Percentiles rank a stretch among this genome's conserved stretches.
phyloP scores from a whole-genome alignment of 345 rosid genomes.

The Eucalyptus pauciflora region DNA sequence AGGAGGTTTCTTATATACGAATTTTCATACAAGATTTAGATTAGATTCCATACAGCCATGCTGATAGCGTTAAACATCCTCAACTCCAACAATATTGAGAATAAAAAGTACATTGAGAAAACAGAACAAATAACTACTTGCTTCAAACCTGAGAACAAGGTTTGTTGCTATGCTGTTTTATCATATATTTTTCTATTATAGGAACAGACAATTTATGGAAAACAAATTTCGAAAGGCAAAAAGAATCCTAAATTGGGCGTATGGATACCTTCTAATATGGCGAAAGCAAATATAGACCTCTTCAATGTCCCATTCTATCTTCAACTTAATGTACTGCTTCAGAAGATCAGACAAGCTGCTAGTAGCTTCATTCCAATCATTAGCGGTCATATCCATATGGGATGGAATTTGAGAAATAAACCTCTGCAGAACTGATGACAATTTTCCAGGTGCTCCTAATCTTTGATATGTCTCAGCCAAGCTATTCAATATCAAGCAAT shows the following conservation, averaged over 20 bases:
- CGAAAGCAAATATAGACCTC: conserved; percentile 72
- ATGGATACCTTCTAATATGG: conserved; percentile 52
- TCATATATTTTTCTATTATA: background rate
- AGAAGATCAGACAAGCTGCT: conserved; percentile 43
- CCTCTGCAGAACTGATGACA: conserved; percentile 49
- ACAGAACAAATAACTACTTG: background rate
- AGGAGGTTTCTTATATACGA: background rate
- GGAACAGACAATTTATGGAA: background rate
- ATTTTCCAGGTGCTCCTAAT: conserved; percentile 25
- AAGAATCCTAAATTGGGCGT: background rate
- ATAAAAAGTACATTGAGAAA: background rate
- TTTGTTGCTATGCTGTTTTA: background rate
- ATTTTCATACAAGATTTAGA: background rate
- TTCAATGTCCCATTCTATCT: conserved; percentile 65
- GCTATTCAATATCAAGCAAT: conserved; percentile 22
- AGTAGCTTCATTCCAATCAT: conserved; percentile 36
- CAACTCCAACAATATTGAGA: background rate
- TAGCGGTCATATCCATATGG: conserved; percentile 16
- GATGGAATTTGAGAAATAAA: conserved; percentile 15
- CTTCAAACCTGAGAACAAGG: background rate
- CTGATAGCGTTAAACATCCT: background rate
- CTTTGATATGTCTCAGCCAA: conserved; percentile 48
- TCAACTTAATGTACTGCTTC: conserved; percentile 53
- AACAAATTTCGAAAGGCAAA: background rate
- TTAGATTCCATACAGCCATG: background rate